Percentiles rank a stretch among this genome's conserved stretches.
Conservation (phyloP, 768 basidiomycete genomes). For the Serendipita indica region DNA sequence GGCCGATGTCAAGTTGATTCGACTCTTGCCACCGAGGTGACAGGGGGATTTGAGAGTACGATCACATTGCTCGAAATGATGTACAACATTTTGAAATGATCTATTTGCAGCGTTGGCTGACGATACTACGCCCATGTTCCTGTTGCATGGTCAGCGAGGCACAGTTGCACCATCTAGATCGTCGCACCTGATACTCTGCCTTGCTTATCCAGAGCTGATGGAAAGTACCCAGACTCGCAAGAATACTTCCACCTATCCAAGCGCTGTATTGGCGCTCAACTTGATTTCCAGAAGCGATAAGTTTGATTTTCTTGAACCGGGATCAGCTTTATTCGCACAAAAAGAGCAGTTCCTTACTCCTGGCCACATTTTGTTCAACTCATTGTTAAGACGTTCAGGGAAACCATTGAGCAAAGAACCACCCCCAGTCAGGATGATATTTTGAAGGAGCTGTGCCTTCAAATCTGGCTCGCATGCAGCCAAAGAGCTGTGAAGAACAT, state of each 20-base stretch:
- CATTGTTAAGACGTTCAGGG: conserved; percentile 63
- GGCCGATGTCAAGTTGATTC: no score
- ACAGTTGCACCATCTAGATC: no score
- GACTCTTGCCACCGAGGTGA: neutral
- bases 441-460: conserved; percentile 76
- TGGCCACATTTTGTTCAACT: conserved; percentile 58
- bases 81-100: no score
- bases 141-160: conserved; percentile 19
- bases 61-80: no score
- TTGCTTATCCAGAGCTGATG: conserved; percentile 93
- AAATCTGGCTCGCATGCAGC: conserved; percentile 82
- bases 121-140: conserved; percentile 74
- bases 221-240: conserved; percentile 92
- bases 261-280: conserved; percentile 81
- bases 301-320: conserved; percentile 56
- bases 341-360: conserved; percentile 46
- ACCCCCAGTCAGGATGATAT: conserved; percentile 93
- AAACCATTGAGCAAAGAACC: conserved; percentile 79
- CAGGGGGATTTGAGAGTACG: no score
- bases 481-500: conserved; percentile 63
- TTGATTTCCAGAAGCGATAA: conserved; percentile 83
- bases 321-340: neutral
- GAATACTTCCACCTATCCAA: conserved; percentile 92
- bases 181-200: conserved; percentile 84
- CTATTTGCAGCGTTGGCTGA: conserved; percentile 76